phyloP scores from a whole-genome alignment of 176 grass and related monocot genomes.

The bread wheat (Triticum aestivum) region IWGSC_CS_RefSeq_v2.1 NC_057801.1:617595912-617596411 shows the following conservation, averaged over 20 bases:
- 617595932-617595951: slow-evolving; percentile 46
- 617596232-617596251: not conserved
- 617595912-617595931: slow-evolving; percentile 33
- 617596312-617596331: not conserved
- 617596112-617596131: slow-evolving; percentile 41
- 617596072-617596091: slow-evolving; percentile 53
- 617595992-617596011: slow-evolving; percentile 24
- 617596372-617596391: not conserved
- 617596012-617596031: slow-evolving; percentile 37
- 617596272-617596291: not conserved
- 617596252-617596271: not conserved
- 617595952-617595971: slow-evolving; percentile 27
- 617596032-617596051: slow-evolving; percentile 51
- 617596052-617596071: slow-evolving; percentile 50
- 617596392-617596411: not conserved
- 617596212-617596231: slow-evolving; percentile 11
- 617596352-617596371: not conserved
- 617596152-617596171: not conserved
- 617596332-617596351: not conserved
- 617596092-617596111: slow-evolving; percentile 76
- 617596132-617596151: not conserved
- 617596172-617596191: not conserved
- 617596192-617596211: slow-evolving; percentile 16
- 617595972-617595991: not conserved
- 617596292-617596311: not conserved